phyloP scores from a whole-genome alignment of 2,329 filamentous ascomycete species.

The Penicillium sumatraense region DNA sequence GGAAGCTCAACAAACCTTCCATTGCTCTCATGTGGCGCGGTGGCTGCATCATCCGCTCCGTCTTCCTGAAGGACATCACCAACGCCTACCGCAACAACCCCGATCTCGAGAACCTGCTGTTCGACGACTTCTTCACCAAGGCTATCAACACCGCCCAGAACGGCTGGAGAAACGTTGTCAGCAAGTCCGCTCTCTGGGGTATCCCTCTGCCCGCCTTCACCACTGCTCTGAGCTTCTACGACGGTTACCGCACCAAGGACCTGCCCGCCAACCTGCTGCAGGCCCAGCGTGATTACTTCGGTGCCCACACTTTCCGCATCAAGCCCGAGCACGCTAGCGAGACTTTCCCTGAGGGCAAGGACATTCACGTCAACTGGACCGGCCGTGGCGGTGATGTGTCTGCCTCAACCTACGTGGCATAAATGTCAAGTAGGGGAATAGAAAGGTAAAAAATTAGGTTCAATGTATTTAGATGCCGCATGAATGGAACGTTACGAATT shows the following conservation, averaged over 20 bases:
- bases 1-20: slow-evolving; percentile 99
- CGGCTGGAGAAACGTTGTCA: slow-evolving; percentile 88
- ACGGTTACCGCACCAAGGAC: slow-evolving; percentile 96
- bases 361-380: slow-evolving; percentile 99
- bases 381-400: slow-evolving; percentile 96
- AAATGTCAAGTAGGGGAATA: slow-evolving; percentile 47
- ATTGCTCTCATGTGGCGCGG: slow-evolving; percentile 99
- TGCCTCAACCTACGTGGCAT: slow-evolving; percentile 96
- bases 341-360: slow-evolving; percentile 81
- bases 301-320: slow-evolving; percentile 86
- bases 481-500: slow-evolving; percentile 33
- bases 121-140: slow-evolving; percentile 99
- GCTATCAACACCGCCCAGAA: slow-evolving; percentile 95
- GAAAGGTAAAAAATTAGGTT: slow-evolving; percentile 30
- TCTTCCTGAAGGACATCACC: slow-evolving; percentile 99
- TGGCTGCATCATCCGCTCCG: slow-evolving; percentile 99
- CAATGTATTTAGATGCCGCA: slow-evolving; percentile 34
- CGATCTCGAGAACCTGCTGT: slow-evolving; percentile 96
- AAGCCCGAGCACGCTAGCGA: slow-evolving; percentile 78
- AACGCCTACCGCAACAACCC: slow-evolving; percentile 92
- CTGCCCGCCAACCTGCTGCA: slow-evolving; percentile 97
- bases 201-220: slow-evolving; percentile 96
- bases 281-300: slow-evolving; percentile 99
- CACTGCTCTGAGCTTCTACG: slow-evolving; percentile 97
- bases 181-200: slow-evolving; percentile 90